Conservation (phyloP, 176 grass and related monocot genomes). For the Oropetium thomaeum region DNA sequence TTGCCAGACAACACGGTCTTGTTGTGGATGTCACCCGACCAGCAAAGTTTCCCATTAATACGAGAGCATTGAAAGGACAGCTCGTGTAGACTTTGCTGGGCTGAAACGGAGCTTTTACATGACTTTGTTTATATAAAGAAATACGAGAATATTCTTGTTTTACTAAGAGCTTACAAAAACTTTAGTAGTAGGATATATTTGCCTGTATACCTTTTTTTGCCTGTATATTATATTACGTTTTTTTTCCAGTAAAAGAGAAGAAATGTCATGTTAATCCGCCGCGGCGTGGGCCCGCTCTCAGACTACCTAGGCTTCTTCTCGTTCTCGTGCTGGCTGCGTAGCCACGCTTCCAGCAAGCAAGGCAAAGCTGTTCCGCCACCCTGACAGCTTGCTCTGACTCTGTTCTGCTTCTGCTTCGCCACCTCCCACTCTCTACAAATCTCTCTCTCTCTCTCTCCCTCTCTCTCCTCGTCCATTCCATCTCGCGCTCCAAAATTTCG, state of each 20-base stretch:
- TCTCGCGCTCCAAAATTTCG: conserved; percentile 11
- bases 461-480: conserved; percentile 5
- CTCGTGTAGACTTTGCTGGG: no score
- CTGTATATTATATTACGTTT: no score
- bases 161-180: no score
- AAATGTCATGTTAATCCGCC: neutral
- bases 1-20: no score
- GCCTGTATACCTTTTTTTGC: no score
- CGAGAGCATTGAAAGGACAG: neutral
- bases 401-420: neutral
- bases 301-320: neutral
- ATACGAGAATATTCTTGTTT: neutral
- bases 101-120: neutral
- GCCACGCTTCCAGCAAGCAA: conserved; percentile 33
- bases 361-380: conserved; percentile 14
- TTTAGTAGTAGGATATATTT: no score
- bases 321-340: neutral
- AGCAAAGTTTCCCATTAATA: neutral
- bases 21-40: neutral
- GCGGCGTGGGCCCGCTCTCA: neutral
- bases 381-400: conserved; percentile 10
- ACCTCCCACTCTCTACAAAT: conserved; percentile 32
- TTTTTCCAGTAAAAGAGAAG: neutral
- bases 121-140: neutral
- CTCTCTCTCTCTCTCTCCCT: neutral